Evolutionary conservation across 441 rosid species (phyloP), one percentile per base, ranked within the genome.

Genomic region (Pelargonium australe): DNA sequence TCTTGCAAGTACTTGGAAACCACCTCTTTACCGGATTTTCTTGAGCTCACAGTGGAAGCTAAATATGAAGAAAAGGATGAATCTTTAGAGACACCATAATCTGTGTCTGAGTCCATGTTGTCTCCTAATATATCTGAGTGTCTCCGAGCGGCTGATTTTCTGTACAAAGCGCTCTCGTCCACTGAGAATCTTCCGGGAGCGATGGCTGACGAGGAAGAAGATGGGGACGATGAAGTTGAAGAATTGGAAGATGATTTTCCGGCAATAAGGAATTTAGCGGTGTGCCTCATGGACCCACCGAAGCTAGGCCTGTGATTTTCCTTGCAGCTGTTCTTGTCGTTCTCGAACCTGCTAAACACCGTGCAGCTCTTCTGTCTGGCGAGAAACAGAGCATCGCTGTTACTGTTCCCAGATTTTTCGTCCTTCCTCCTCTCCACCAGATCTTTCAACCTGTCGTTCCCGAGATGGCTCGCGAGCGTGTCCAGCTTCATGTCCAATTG

Each of bases 341-440:
- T 55, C 61, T 55, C 61, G 61, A 55, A 55, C 7, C 61, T 55
- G 61, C 61, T 55, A 19, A 55, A 55, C 61, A 14, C 61, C 19
- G 61, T 55, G 19, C 20, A 55, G 9, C 61, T 55, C 25, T 25
- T 55, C 61, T 55, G 61, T 55, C 14, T 55, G 8, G 9, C n/a
- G 23, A 55, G 61, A 55, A 55, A 55, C 61, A 55, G 61, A 55
- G 61, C 61, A 12, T 55, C 23, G 61, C 19, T 55, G 61, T 7
- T 55, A 1, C 61, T 19, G 19, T 7, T 55, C 2, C 61, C 61
- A 3, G 61, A 16, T 55, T 55, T 55, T 25, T 55, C 61, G 23
- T 55, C 61, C 61, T 55, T 55, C 9, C 61, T 55, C 23, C 61
- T 7, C 5, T 55, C 61, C 20, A 55, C 61, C 10, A 55, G 23